Percentiles rank a stretch among this genome's conserved stretches.
Evolutionary conservation across 345 rosid genomes (phyloP).

Genomic region (Aethionema arabicum): DNA sequence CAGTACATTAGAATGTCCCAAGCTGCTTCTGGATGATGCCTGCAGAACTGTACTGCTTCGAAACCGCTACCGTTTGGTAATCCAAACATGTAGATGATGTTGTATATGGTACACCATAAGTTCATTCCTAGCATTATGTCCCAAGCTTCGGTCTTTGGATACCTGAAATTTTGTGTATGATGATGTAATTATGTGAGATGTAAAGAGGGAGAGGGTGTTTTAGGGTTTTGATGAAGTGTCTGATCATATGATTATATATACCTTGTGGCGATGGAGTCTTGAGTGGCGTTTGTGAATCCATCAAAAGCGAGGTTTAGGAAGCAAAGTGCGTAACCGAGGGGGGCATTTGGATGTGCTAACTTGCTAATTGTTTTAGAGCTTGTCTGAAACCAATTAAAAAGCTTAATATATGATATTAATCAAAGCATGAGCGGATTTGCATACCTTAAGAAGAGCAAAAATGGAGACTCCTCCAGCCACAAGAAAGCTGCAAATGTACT

Average conservation of each 20-base stretch:
- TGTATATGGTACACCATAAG: constrained; percentile 92
- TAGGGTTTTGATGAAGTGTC: not conserved
- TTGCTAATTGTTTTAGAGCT: constrained; percentile 89
- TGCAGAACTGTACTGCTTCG: constrained; percentile 72
- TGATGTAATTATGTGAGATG: not conserved
- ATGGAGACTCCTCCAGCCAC: constrained; percentile 93
- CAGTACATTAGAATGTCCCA: constrained; percentile 85
- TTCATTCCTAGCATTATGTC: constrained; percentile 98
- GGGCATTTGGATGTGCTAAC: constrained; percentile 93
- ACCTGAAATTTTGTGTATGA: constrained; percentile 38
- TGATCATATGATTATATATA: constrained; percentile 23
- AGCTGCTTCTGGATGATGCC: constrained; percentile 83
- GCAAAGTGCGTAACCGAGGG: constrained; percentile 86
- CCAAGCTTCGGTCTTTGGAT: constrained; percentile 89
- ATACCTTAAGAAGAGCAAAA: constrained; percentile 87
- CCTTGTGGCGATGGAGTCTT: constrained; percentile 85
- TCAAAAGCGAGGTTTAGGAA: constrained; percentile 90
- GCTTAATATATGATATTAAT: not conserved
- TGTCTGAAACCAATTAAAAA: constrained; percentile 47
- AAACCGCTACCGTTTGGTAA: constrained; percentile 74
- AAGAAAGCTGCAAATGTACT: constrained; percentile 76
- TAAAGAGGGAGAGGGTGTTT: not conserved
- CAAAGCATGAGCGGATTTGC: constrained; percentile 4
- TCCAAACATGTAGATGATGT: constrained; percentile 85
- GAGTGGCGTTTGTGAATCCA: constrained; percentile 95